These are phyloP conservation scores for Clathrospora elynae DNA, from an alignment of 2,329 filamentous ascomycete genomes.

Conservation along the genomic window DNA sequence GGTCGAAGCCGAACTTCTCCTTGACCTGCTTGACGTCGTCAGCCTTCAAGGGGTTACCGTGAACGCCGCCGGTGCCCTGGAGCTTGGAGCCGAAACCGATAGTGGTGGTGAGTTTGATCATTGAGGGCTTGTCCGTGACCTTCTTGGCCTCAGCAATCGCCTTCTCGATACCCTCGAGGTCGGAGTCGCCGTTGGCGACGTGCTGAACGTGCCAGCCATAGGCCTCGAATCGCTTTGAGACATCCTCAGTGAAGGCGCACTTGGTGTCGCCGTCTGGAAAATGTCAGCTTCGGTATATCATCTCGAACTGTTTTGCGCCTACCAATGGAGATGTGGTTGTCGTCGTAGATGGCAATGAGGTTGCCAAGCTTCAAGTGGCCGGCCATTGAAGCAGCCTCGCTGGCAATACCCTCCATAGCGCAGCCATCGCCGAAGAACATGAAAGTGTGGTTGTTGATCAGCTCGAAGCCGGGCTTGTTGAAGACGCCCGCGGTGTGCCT, in stretches of 20 bases:
- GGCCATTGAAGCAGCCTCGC: constrained; percentile 88
- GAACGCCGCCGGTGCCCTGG: constrained; percentile 92
- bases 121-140: constrained; percentile 92
- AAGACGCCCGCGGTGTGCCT: constrained; percentile 87
- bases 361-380: constrained; percentile 98
- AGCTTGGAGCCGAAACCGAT: constrained; percentile 95
- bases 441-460: constrained; percentile 97
- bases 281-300: constrained; percentile 18
- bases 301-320: constrained; percentile 32
- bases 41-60: constrained; percentile 93
- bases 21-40: constrained; percentile 95
- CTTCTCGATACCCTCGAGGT: constrained; percentile 84
- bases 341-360: constrained; percentile 95
- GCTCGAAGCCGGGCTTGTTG: constrained; percentile 93
- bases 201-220: constrained; percentile 93
- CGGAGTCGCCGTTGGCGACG: constrained; percentile 86
- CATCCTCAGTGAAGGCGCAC: constrained; percentile 95
- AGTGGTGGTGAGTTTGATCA: constrained; percentile 96
- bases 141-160: constrained; percentile 84
- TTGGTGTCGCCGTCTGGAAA: constrained; percentile 86
- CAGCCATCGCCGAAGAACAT: constrained; percentile 97
- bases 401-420: constrained; percentile 96
- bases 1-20: constrained; percentile 94
- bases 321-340: constrained; percentile 94
- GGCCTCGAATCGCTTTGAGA: constrained; percentile 89